phyloP scores from a whole-genome alignment of 495 filamentous ascomycete genomes.

The Parathielavia hyrcaniae region DNA sequence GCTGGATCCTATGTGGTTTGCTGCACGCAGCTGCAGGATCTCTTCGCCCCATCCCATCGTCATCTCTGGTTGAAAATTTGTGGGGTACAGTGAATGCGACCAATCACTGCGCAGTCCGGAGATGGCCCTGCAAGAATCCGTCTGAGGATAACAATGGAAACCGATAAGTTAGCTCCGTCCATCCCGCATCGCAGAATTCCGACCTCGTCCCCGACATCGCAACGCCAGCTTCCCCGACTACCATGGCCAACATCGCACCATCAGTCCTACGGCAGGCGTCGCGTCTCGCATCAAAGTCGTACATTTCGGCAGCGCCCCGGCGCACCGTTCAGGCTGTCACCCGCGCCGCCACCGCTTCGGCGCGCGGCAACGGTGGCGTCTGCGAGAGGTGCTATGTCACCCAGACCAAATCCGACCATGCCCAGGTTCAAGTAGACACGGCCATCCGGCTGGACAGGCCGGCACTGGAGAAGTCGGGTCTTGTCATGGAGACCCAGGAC shows the following conservation, averaged over 20 bases:
- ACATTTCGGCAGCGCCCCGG: slow-evolving; percentile 43
- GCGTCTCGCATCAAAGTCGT: slow-evolving; percentile 55
- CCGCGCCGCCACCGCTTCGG: slow-evolving; percentile 36
- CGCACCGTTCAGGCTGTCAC: slow-evolving; percentile 41
- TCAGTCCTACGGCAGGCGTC: slow-evolving; percentile 72
- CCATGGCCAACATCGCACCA: slow-evolving; percentile 68
- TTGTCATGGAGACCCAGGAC: slow-evolving; percentile 54
- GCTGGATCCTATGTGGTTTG: no score
- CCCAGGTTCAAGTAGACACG: slow-evolving; percentile 75
- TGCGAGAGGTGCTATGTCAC: slow-evolving; percentile 67
- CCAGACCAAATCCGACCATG: slow-evolving; percentile 70
- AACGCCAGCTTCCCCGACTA: slow-evolving; percentile 11
- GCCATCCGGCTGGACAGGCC: slow-evolving; percentile 79
- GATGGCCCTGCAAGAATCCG: background rate
- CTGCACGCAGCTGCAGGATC: background rate
- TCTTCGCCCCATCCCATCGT: background rate
- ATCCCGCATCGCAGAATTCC: slow-evolving; percentile 7
- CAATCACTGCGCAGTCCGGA: background rate
- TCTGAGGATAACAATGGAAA: slow-evolving; percentile 16
- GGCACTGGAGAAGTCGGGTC: slow-evolving; percentile 67
- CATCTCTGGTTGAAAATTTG: background rate
- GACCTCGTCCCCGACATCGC: slow-evolving; percentile 15
- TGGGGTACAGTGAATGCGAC: background rate
- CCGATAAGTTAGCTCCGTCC: slow-evolving; percentile 15
- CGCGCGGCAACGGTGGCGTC: slow-evolving; percentile 14